Evolutionary conservation across 2,329 filamentous ascomycete genomes (phyloP).

Genomic region (Pseudocercospora pini-densiflorae): DNA sequence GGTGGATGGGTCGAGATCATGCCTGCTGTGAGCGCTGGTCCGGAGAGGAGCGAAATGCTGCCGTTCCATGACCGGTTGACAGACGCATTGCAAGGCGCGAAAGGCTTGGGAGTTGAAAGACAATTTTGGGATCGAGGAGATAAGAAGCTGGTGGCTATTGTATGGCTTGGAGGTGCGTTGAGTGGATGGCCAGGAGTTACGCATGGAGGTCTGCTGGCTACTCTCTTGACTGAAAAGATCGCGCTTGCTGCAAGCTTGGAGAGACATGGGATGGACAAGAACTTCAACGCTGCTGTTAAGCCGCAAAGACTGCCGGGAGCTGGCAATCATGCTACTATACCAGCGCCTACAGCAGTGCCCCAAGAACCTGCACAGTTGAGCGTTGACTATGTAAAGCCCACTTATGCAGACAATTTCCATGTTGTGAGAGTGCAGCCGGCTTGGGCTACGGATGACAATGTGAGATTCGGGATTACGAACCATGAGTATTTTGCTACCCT

Average conservation of each 20-base stretch:
- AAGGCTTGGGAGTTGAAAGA: conserved; percentile 57
- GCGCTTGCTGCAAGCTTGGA: conserved; percentile 67
- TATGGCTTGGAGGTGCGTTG: conserved; percentile 69
- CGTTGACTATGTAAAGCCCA: conserved; percentile 66
- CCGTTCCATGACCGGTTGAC: conserved; percentile 31
- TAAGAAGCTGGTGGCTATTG: conserved; percentile 64
- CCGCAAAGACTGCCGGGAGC: conserved; percentile 39
- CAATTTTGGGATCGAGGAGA: conserved; percentile 66
- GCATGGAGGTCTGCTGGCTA: conserved; percentile 73
- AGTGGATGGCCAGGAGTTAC: conserved; percentile 73
- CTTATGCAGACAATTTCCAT: conserved; percentile 66
- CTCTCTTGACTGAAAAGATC: conserved; percentile 70
- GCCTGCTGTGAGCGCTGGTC: conserved; percentile 18
- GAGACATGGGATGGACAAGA: conserved; percentile 14
- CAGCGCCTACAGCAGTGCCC: conserved; percentile 17
- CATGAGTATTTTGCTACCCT: conserved; percentile 59
- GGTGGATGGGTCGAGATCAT: conserved; percentile 41
- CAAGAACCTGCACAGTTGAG: conserved; percentile 46
- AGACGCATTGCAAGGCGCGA: conserved; percentile 44
- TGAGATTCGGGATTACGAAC: conserved; percentile 29
- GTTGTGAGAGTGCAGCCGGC: conserved; percentile 58
- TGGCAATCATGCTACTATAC: conserved; percentile 39
- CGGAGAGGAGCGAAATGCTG: conserved; percentile 17
- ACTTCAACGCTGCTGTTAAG: conserved; percentile 30
- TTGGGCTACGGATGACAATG: conserved; percentile 26